phyloP scores from a whole-genome alignment of 2,329 filamentous ascomycete genomes.

The Diaporthe caulivora region DNA sequence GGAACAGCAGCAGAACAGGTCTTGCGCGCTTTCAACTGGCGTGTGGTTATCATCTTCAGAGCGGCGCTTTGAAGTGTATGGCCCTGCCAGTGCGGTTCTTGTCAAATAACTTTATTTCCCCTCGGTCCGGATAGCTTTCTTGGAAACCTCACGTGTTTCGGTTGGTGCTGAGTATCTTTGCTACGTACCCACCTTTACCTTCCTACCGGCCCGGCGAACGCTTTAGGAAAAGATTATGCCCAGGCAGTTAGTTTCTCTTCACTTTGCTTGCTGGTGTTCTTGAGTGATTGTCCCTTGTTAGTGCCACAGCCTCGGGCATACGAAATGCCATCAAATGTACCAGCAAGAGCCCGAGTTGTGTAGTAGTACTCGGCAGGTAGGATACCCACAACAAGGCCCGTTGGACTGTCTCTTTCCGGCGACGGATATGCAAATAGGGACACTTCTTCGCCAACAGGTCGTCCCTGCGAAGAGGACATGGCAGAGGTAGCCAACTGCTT shows the following conservation, averaged over 20 bases:
- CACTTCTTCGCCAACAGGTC: neutral
- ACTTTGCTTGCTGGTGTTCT: neutral
- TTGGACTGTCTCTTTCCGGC: neutral
- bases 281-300: neutral
- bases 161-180: neutral
- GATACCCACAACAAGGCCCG: neutral
- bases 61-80: constrained; percentile 18
- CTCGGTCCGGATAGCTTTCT: constrained; percentile 9
- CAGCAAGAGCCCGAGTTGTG: neutral
- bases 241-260: constrained; percentile 14
- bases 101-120: constrained; percentile 1
- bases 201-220: neutral
- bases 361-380: neutral
- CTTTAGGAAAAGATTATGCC: constrained; percentile 24
- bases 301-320: neutral
- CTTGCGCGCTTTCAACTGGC: neutral
- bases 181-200: neutral
- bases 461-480: too few relatives aligned
- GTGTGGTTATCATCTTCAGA: constrained; percentile 15
- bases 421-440: neutral
- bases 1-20: neutral
- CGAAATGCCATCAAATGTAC: neutral
- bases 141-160: neutral
- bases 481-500: neutral
- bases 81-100: neutral